Evolutionary conservation across 2,329 filamentous ascomycete species (phyloP), one percentile per base, ranked within the genome.

Genomic region (Colletotrichum plurivorum): DNA sequence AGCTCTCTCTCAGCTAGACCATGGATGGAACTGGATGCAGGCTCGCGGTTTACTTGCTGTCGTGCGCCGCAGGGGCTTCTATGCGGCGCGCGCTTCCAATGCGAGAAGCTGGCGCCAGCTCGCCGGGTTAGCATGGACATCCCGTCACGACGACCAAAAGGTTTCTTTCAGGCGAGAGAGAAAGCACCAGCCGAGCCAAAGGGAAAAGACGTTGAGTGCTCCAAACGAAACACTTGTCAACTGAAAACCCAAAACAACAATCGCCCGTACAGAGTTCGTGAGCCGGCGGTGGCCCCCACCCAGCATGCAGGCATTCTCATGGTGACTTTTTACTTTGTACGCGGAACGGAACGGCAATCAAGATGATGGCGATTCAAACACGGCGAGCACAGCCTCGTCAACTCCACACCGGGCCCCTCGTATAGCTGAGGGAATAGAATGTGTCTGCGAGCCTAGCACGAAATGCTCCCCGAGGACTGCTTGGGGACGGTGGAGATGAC

Each of bases 191-290:
- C 60, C 48, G 39, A 57, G 53, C 51, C 43, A 16, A 49, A 12
- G n/a, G 20, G 18, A 27, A 51, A 56, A 54, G 22, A 54, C 8
- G 8, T 9, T 36, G 16, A 59, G 41, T 45, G 27, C 18, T 49
- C 61, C 66, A 69, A 69, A 69, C 55, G 66, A 66, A 60, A 66
- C 66, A 69, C 62, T 69, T 66, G 66, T 69, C 61, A 69, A 60
- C 25, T 20, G 27, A 25, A 58, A 69, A 66, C 49, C 43, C 66
- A 54, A 65, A 69, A 49, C 18, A 51, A 49, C 54, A 36, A 36
- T 36, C 31, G 13, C 22, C 41, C 48, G 41, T 41, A 20, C 31
- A 52, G 27, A 45, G 43, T 22, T 49, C 43, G 39, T 41, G n/a
- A 20, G 16, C 16, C 48, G 39, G 48, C 31, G 60, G 8, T 12